Evolutionary conservation across 129 eudicot genomes (phyloP), one percentile per base, ranked within the genome.

Genomic region (Flaveria ramosissima): DNA sequence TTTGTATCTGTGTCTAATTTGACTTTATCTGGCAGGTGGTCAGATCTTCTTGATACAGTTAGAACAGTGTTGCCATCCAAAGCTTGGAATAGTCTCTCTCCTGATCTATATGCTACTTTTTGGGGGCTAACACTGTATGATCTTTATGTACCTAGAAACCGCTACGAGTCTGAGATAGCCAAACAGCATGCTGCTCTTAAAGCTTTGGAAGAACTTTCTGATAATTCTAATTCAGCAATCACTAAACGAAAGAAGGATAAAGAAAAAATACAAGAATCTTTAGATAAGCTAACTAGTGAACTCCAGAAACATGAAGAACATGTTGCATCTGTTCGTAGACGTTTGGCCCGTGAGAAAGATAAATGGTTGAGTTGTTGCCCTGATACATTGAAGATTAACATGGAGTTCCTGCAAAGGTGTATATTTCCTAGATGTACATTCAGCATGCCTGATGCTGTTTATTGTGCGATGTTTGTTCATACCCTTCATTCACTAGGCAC

Each of bases 81-180:
- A 85, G 99, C 99, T 47, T 95, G 99, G 99, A 95, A 95, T 77
- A 95, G 99, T 71, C 95, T 95, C 72, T 95, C 99, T 56, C 96
- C 99, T 69, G 99, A 92, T 82, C 83, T 95, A 47, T 95, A 95
- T 70, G 95, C 99, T 15, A 92, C 99, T 36, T 95, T 95, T 78
- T 95, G 99, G 99, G 99, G 99, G 63, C 96, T 95, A 73, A 91
- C 99, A 51, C 82, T 95, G 15, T 95, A 95, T 63, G 99, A 95
- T 89, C 95, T 95, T 59, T 88, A 91, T 74, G 97, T 95, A 53
- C 99, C 99, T 56, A 81, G 99, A 84, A 87, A 71, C 45, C 92
- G 99, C 19, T 95, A 95, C 24, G 94, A 95, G 81, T 85, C 91
- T 53, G 99, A 95, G 78, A 89, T 95, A 61, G 77, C 88, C 70